Evolutionary conservation across 108 stramenopile genomes (phyloP).

Genomic region (Aurantiochytrium sp.): DNA sequence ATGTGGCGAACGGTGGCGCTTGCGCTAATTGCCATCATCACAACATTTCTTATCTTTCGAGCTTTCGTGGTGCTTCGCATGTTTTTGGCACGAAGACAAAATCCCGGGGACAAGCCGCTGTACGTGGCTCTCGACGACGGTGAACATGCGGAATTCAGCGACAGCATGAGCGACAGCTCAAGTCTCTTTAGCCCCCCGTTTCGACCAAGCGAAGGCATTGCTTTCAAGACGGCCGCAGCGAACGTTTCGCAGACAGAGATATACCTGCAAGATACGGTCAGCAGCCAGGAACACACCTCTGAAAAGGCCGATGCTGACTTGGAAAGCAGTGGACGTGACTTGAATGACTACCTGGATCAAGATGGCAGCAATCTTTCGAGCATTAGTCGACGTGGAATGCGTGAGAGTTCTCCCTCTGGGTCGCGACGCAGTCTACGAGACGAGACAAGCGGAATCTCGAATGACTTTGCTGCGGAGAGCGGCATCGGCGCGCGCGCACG

Average conservation of each 20-base stretch:
- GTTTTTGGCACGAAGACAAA: not conserved
- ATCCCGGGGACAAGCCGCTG: not conserved
- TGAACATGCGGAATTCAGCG: not conserved
- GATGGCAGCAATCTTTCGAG: no score
- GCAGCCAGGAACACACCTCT: not conserved
- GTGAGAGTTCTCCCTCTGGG: no score
- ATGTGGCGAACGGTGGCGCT: not conserved
- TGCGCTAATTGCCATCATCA: not conserved
- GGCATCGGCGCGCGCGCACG: no score
- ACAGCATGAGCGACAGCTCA: not conserved
- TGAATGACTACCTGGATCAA: no score
- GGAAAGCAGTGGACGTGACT: no score
- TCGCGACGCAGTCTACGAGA: no score
- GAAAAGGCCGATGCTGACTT: not conserved
- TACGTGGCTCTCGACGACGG: not conserved
- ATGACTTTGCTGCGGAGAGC: no score
- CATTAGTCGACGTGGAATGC: no score
- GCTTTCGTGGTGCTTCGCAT: not conserved
- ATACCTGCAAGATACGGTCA: not conserved
- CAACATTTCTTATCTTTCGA: not conserved
- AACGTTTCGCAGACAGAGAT: not conserved
- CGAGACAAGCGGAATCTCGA: no score
- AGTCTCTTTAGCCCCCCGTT: not conserved
- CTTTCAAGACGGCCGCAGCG: not conserved
- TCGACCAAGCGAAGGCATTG: not conserved